Base-by-base conservation (phyloP, 306 rosid genomes). In the Corylus avellana region DNA sequence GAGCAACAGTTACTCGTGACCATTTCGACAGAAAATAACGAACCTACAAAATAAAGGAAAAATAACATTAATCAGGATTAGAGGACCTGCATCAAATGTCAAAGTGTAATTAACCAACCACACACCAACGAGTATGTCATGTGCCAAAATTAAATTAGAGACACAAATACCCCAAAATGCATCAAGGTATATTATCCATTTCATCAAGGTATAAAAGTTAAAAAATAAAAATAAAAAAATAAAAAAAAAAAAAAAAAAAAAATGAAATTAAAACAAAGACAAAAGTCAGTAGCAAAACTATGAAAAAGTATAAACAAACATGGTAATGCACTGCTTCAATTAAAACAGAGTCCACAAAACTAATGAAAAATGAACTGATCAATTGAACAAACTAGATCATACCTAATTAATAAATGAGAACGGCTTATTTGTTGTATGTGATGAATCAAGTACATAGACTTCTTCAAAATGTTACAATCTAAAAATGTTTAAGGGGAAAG, bases 1-100 rank as follows among this genome's bases (percentile, higher is more conserved):
- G 85, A 85, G 83, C 77, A 78, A 84, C 32, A 61, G 84, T 80
- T 83, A 84, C 86, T 37, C 77, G 67, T 61, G 84, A 88, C 73
- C 97, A 92, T 94, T 86, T 89, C 94, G 81, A 83, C 76, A 79
- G 50, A 81, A 77, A 82, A 72, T 32, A 72, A 78, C 70, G 70
- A 84, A 70, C 93, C 97, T 92, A 89, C 86, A 82, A 84, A 72
- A 51, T 12, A 63, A 29, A 32, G 12, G 58, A 72, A 83, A 79
- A 53, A 20, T 63, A 18, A 69, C 29, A 78, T 22, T 27, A 39
- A 54, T 80, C 14, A 74, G 85, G 78, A 32, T 70, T 70, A 27
- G 8, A 61, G 9, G 53, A 42, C n/a, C 51, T 27, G 56, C 74
- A 77, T 50, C 46, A 61, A 66, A 71, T 18, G 25, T 56, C 67